These are phyloP conservation scores for Sporothrix variecibatus DNA, from an alignment of 2,329 filamentous ascomycete species.

Conservation along the genomic window DNA sequence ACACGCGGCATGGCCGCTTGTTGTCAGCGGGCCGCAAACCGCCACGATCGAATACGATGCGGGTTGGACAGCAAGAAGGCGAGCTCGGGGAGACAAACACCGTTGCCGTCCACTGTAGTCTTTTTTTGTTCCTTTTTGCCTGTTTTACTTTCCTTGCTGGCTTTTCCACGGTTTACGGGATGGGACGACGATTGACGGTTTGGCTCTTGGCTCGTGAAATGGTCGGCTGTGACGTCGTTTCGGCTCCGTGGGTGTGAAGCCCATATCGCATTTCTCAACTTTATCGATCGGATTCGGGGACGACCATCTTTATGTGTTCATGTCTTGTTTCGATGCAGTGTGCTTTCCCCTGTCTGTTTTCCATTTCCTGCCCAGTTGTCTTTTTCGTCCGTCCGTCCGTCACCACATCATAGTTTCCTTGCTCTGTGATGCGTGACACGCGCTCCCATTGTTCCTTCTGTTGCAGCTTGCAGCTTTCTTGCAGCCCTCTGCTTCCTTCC, in stretches of 20 bases:
- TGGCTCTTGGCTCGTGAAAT: not conserved
- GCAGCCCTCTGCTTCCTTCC: not conserved
- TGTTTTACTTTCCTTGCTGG: not conserved
- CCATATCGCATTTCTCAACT: not conserved
- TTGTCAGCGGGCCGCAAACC: not conserved
- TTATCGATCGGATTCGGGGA: not conserved
- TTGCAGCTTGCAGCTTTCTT: not conserved
- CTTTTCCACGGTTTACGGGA: not conserved
- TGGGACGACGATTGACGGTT: not conserved
- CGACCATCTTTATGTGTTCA: not conserved
- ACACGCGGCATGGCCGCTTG: conserved; percentile 3
- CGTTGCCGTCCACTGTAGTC: not conserved
- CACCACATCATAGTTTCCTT: not conserved
- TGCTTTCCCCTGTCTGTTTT: not conserved
- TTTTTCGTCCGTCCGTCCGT: not conserved
- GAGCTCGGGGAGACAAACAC: not conserved
- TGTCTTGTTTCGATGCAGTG: not conserved
- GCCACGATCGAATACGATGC: conserved; percentile 10
- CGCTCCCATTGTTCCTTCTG: not conserved
- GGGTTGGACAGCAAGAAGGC: not conserved
- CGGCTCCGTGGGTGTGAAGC: conserved; percentile 17
- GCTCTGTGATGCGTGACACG: not conserved
- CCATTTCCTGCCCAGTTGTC: not conserved
- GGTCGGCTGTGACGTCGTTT: conserved; percentile 17
- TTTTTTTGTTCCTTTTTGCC: not conserved